phyloP scores from a whole-genome alignment of 2,329 filamentous ascomycete species.

The Verticillium nubilum region DNA sequence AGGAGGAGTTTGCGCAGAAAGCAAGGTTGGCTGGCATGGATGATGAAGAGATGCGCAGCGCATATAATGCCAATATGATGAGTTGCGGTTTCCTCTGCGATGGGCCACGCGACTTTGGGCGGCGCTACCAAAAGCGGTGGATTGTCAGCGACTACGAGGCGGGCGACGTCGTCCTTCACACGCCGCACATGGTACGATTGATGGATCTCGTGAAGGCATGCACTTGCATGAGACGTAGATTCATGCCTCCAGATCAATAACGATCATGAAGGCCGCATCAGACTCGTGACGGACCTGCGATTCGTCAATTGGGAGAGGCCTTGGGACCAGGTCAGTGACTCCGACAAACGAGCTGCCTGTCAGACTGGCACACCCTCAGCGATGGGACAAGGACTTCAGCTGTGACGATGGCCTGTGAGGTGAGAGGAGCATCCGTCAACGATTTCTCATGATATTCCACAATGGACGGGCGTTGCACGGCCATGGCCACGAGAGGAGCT shows the following conservation, averaged over 20 bases:
- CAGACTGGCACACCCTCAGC: neutral
- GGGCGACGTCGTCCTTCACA: slow-evolving; percentile 33
- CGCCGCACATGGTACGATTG: slow-evolving; percentile 9
- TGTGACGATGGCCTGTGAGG: slow-evolving; percentile 1
- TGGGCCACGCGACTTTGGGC: slow-evolving; percentile 31
- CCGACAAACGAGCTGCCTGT: neutral
- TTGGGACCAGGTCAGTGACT: slow-evolving; percentile 1
- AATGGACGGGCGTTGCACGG: too few relatives aligned
- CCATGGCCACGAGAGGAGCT: too few relatives aligned
- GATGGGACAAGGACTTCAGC: slow-evolving; percentile 2
- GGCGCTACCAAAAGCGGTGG: slow-evolving; percentile 23
- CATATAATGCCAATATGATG: slow-evolving; percentile 58
- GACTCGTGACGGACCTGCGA: slow-evolving; percentile 50
- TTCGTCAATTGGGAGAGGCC: slow-evolving; percentile 39
- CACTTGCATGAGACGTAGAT: slow-evolving; percentile 34
- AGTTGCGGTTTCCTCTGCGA: slow-evolving; percentile 46
- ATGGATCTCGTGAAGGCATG: too few relatives aligned
- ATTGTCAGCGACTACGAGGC: slow-evolving; percentile 30
- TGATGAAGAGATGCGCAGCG: slow-evolving; percentile 43
- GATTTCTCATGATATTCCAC: too few relatives aligned
- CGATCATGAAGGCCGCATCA: slow-evolving; percentile 43
- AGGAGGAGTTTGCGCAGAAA: slow-evolving; percentile 40
- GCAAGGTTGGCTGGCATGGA: slow-evolving; percentile 42
- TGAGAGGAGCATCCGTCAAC: neutral
- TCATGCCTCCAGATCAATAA: slow-evolving; percentile 52